Conservation (phyloP, 176 grass and related monocot species). For the Olyra latifolia region DNA sequence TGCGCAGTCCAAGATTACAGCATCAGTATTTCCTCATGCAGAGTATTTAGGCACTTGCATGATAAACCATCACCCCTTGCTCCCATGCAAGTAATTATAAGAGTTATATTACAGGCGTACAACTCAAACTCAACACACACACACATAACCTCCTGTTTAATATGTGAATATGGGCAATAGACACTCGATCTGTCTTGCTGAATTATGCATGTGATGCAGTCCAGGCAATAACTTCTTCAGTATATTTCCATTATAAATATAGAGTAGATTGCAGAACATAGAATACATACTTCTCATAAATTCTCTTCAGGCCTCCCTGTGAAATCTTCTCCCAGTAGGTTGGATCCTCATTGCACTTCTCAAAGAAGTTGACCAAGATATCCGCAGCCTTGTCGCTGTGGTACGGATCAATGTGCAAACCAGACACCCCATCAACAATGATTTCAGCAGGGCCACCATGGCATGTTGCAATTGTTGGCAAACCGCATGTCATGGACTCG, state of each 20-base stretch:
- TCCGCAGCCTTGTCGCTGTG: conserved; percentile 84
- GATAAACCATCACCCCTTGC: background rate
- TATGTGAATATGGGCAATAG: background rate
- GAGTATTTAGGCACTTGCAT: background rate
- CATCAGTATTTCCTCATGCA: conserved; percentile 3
- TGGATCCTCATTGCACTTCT: conserved; percentile 62
- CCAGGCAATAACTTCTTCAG: background rate
- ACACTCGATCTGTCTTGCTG: background rate
- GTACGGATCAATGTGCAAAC: conserved; percentile 93
- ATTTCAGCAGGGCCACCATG: conserved; percentile 95
- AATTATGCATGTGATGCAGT: background rate
- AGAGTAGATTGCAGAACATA: background rate
- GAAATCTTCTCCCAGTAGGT: conserved; percentile 90
- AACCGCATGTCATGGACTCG: conserved; percentile 87
- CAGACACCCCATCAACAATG: conserved; percentile 89
- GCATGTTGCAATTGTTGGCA: conserved; percentile 87
- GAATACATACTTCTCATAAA: conserved; percentile 73
- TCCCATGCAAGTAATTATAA: background rate
- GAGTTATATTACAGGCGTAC: background rate
- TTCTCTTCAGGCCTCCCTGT: conserved; percentile 73
- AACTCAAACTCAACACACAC: background rate
- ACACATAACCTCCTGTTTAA: background rate
- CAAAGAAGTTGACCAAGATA: conserved; percentile 81
- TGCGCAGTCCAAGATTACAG: conserved; percentile 21
- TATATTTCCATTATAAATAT: background rate